phyloP scores from a whole-genome alignment of 2,329 filamentous ascomycete species.

The Scedosporium dehoogii region DNA sequence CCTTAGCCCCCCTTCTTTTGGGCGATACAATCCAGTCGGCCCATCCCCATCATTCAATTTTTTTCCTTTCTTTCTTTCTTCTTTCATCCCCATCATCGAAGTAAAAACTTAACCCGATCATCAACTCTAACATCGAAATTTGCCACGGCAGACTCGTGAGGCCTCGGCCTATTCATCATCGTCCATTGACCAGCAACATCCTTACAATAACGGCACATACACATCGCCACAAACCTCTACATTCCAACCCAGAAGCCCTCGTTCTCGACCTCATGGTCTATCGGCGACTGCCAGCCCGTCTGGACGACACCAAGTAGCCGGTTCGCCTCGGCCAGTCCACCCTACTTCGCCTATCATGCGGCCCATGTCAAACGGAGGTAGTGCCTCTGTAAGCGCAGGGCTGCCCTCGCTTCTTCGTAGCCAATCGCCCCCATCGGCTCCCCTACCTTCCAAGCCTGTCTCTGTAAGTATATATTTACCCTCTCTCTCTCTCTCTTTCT shows the following conservation, averaged over 20 bases:
- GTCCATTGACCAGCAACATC: slow-evolving; percentile 14
- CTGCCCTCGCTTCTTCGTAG: slow-evolving; percentile 11
- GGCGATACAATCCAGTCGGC: slow-evolving; percentile 6
- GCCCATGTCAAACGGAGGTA: slow-evolving; percentile 9
- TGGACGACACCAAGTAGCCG: slow-evolving; percentile 17
- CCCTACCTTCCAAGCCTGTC: slow-evolving; percentile 1
- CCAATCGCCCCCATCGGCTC: slow-evolving; percentile 8
- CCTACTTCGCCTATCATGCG: slow-evolving; percentile 35
- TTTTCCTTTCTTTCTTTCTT: slow-evolving; percentile 5
- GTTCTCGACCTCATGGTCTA: slow-evolving; percentile 36
- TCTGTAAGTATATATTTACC: slow-evolving; percentile 6
- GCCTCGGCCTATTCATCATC: slow-evolving; percentile 11
- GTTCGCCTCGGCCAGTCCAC: slow-evolving; percentile 17
- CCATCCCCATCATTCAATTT: neutral
- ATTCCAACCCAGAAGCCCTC: slow-evolving; percentile 39
- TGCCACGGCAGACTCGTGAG: slow-evolving; percentile 4
- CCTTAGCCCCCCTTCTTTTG: slow-evolving; percentile 7
- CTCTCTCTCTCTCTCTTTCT: neutral
- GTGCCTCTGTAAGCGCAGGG: slow-evolving; percentile 7
- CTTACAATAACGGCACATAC: slow-evolving; percentile 41
- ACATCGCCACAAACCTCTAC: slow-evolving; percentile 35
- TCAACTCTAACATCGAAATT: slow-evolving; percentile 6
- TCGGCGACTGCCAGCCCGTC: slow-evolving; percentile 25
- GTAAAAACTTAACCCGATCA: neutral
- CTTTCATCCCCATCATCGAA: neutral